phyloP scores from a whole-genome alignment of 202 grass and related monocot genomes.

The Eragrostis tef region DNA sequence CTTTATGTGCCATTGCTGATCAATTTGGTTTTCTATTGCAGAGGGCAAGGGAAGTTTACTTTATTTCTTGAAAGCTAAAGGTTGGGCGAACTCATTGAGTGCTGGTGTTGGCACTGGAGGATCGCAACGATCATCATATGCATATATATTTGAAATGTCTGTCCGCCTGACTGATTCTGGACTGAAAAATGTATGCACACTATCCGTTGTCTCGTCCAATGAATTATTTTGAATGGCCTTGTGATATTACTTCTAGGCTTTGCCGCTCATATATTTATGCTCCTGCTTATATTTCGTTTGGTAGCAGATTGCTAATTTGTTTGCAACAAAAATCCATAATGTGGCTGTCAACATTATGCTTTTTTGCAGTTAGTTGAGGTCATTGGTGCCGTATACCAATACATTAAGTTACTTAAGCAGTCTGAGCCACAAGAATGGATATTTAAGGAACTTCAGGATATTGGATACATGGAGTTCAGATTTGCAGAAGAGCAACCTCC shows the following conservation, averaged over 20 bases:
- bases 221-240: slow-evolving; percentile 7
- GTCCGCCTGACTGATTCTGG: slow-evolving; percentile 82
- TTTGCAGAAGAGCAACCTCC: slow-evolving; percentile 98
- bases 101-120: slow-evolving; percentile 83
- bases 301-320: no score
- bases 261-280: background rate
- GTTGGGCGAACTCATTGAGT: slow-evolving; percentile 74
- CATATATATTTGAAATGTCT: slow-evolving; percentile 88
- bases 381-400: slow-evolving; percentile 78
- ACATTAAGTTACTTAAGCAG: slow-evolving; percentile 75
- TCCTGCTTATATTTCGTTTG: slow-evolving; percentile 16
- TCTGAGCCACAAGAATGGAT: slow-evolving; percentile 93
- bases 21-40: slow-evolving; percentile 55
- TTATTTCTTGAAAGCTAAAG: slow-evolving; percentile 88
- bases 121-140: slow-evolving; percentile 69
- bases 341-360: slow-evolving; percentile 29
- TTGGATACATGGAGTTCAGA: slow-evolving; percentile 94
- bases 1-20: slow-evolving; percentile 1
- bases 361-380: slow-evolving; percentile 73
- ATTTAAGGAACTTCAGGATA: slow-evolving; percentile 95
- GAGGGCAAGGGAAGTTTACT: slow-evolving; percentile 96
- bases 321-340: background rate
- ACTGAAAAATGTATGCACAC: slow-evolving; percentile 75
- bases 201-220: slow-evolving; percentile 27
- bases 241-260: background rate